Conservation (phyloP, 306 rosid species). For the Castanea crenata region DNA sequence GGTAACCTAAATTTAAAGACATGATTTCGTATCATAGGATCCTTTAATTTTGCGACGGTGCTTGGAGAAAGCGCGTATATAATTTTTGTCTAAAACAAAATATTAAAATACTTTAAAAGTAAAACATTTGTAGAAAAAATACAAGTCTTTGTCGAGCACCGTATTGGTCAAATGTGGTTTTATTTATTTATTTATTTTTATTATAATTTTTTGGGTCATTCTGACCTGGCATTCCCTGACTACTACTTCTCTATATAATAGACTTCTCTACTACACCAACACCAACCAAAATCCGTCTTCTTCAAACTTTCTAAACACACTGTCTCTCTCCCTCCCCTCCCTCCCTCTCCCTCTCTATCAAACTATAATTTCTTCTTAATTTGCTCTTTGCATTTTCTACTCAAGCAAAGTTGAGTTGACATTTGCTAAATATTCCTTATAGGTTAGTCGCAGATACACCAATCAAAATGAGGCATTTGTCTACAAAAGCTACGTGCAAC, state of each 20-base stretch:
- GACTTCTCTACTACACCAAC: conserved; percentile 31
- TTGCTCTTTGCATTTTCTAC: background rate
- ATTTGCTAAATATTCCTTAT: background rate
- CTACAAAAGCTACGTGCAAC: conserved; percentile 79
- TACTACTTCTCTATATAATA: background rate
- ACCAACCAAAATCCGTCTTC: conserved; percentile 28
- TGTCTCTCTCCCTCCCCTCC: background rate
- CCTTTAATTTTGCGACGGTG: conserved; percentile 39
- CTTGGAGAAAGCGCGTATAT: conserved; percentile 34
- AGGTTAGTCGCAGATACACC: background rate
- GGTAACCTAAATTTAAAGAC: no score
- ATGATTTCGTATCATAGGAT: no score
- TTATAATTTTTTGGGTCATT: background rate
- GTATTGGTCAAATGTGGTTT: conserved; percentile 21
- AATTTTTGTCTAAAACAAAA: no score
- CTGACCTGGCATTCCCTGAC: no score
- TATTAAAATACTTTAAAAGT: no score
- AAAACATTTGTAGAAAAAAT: no score
- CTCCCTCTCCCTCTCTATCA: conserved; percentile 6
- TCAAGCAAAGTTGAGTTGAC: background rate
- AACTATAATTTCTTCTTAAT: background rate
- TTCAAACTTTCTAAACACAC: background rate
- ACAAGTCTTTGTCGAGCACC: background rate
- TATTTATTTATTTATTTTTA: no score
- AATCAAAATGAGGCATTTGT: conserved; percentile 52